phyloP scores from a whole-genome alignment of 2,329 filamentous ascomycete species.

The Coniosporium tulheliwenetii region DNA sequence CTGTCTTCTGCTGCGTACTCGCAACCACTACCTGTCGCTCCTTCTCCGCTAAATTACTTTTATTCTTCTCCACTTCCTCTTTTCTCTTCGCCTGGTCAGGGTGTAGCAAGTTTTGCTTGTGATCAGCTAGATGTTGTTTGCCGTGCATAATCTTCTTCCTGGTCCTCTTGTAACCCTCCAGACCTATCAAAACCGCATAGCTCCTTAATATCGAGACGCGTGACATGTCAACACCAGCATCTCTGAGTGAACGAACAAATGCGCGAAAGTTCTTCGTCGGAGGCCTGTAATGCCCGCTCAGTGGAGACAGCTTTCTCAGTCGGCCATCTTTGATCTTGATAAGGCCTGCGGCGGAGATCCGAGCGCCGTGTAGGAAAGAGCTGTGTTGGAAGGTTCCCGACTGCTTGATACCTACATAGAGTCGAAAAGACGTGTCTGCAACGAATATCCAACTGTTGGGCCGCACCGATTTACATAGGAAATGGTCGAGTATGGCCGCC shows the following conservation, averaged over 20 bases:
- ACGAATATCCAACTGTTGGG: constrained; percentile 94
- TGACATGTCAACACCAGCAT: constrained; percentile 62
- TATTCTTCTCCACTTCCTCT: constrained; percentile 35
- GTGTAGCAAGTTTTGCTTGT: constrained; percentile 42
- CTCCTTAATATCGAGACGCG: constrained; percentile 65
- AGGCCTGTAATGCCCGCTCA: constrained; percentile 68
- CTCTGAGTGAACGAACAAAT: constrained; percentile 59
- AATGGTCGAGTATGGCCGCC: constrained; percentile 59
- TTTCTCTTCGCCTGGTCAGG: constrained; percentile 39
- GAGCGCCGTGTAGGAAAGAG: constrained; percentile 69
- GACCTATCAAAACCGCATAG: constrained; percentile 66
- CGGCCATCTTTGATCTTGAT: constrained; percentile 75
- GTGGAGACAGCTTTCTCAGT: constrained; percentile 53
- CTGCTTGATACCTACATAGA: constrained; percentile 84
- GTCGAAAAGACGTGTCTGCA: constrained; percentile 65
- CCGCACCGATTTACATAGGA: constrained; percentile 63
- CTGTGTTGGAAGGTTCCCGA: constrained; percentile 82
- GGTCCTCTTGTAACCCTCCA: constrained; percentile 64
- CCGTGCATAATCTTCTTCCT: constrained; percentile 45
- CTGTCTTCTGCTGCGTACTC: constrained; percentile 21
- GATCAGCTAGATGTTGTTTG: constrained; percentile 22
- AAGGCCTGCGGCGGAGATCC: constrained; percentile 68
- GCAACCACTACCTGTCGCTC: constrained; percentile 36
- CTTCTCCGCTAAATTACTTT: constrained; percentile 44
- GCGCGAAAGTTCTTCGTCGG: constrained; percentile 69